Percentiles rank a stretch among this genome's conserved stretches.
phyloP scores from a whole-genome alignment of 352 stramenopile genomes.

The Phytophthora cactorum region DNA sequence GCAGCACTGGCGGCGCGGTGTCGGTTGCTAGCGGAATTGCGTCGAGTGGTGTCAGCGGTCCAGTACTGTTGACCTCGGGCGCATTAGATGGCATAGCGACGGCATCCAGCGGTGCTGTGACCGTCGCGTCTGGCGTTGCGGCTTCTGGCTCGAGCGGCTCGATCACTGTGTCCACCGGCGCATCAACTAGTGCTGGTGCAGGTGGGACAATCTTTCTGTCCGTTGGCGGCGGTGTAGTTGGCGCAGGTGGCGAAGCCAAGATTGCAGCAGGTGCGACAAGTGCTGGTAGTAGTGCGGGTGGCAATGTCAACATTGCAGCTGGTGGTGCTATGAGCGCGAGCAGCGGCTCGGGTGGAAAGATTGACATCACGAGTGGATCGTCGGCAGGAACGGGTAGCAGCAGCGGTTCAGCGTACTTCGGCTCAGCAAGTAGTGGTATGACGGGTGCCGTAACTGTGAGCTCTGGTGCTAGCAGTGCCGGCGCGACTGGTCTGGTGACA shows the following conservation, averaged over 20 bases:
- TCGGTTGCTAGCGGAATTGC: conserved; percentile 25
- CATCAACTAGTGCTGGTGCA: no score
- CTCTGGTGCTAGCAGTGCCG: conserved; percentile 36
- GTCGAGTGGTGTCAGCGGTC: conserved; percentile 26
- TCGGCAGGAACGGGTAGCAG: background rate
- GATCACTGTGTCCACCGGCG: no score
- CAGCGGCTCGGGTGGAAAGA: conserved; percentile 40
- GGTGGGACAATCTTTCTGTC: no score
- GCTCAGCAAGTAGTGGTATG: conserved; percentile 40
- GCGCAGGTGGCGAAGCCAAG: no score
- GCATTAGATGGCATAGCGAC: conserved; percentile 16
- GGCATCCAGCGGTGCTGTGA: background rate
- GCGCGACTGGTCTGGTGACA: conserved; percentile 25
- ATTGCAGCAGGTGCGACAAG: conserved; percentile 4
- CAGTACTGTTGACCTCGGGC: conserved; percentile 13
- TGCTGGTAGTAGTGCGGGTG: conserved; percentile 54
- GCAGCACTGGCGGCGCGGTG: conserved; percentile 32
- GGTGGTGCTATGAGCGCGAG: conserved; percentile 33
- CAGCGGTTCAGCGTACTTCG: conserved; percentile 36
- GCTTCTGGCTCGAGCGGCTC: conserved; percentile 31
- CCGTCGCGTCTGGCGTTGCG: conserved; percentile 29
- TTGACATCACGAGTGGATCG: conserved; percentile 43
- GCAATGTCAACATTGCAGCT: conserved; percentile 44
- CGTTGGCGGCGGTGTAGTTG: no score
- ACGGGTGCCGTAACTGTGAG: conserved; percentile 15